Evolutionary conservation across 164 flowering plant species (phyloP).

Genomic region (Annona cherimola): DNA sequence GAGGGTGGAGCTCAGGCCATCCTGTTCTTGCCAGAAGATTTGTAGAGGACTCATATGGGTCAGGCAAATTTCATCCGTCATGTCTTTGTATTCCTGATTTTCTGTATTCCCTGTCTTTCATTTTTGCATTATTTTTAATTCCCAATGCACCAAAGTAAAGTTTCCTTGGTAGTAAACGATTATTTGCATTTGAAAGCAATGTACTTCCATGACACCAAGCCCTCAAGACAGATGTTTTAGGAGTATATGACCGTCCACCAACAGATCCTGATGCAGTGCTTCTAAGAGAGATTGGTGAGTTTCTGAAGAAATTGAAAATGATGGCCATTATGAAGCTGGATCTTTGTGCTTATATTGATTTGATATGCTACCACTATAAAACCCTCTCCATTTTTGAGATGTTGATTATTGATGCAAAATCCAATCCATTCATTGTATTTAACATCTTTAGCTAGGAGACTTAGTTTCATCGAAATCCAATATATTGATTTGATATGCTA

Average conservation of each 20-base stretch:
- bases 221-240: constrained; percentile 84
- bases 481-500: neutral
- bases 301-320: neutral
- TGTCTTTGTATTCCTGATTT: neutral
- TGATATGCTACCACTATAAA: neutral
- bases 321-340: neutral
- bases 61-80: neutral
- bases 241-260: constrained; percentile 95
- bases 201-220: constrained; percentile 29
- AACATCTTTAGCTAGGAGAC: too few relatives aligned
- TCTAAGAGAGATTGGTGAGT: constrained; percentile 77
- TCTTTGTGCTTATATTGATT: neutral
- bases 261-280: constrained; percentile 69
- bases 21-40: neutral
- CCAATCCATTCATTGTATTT: too few relatives aligned
- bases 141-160: neutral
- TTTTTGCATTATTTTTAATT: neutral
- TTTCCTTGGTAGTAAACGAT: neutral
- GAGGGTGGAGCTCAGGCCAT: neutral
- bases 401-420: too few relatives aligned
- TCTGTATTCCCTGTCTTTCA: neutral
- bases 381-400: too few relatives aligned
- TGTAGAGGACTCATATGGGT: neutral
- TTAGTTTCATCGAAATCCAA: too few relatives aligned
- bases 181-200: neutral